A percentile compares a stretch with the other conserved stretches of the same genome.
These are phyloP conservation scores for Candida xiaguanensis DNA, from an alignment of 805 yeast genomes.

Conservation along the genomic window DNA sequence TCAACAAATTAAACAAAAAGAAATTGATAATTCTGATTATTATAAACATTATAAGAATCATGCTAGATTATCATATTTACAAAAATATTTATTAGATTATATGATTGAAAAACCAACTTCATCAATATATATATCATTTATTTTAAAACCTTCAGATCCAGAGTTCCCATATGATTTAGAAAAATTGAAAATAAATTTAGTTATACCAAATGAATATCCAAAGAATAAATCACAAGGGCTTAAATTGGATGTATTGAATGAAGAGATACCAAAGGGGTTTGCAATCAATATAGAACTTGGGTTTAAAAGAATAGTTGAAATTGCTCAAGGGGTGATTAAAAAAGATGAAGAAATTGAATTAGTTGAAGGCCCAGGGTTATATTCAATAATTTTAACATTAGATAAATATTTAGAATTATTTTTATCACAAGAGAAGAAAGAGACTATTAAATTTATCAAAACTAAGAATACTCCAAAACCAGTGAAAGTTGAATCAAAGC, in stretches of 20 bases:
- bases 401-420: slow-evolving; percentile 58
- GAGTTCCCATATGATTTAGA: slow-evolving; percentile 67
- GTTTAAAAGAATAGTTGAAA: slow-evolving; percentile 42
- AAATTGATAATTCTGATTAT: slow-evolving; percentile 8
- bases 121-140: slow-evolving; percentile 39
- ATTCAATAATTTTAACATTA: slow-evolving; percentile 51
- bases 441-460: slow-evolving; percentile 59
- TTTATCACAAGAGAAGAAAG: slow-evolving; percentile 55
- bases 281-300: slow-evolving; percentile 67
- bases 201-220: slow-evolving; percentile 58
- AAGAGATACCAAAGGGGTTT: slow-evolving; percentile 67
- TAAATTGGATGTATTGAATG: slow-evolving; percentile 53
- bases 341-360: slow-evolving; percentile 26
- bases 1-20: slow-evolving; percentile 9
- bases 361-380: slow-evolving; percentile 47
- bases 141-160: slow-evolving; percentile 60
- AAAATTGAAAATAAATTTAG: slow-evolving; percentile 47
- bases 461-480: slow-evolving; percentile 11
- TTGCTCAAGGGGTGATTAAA: slow-evolving; percentile 18
- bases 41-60: slow-evolving; percentile 10
- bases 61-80: slow-evolving; percentile 13
- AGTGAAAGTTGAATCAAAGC: slow-evolving; percentile 1
- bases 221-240: slow-evolving; percentile 32
- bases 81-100: slow-evolving; percentile 14
- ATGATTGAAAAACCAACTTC: slow-evolving; percentile 18